Conservation (phyloP, 2,329 filamentous ascomycete genomes). For the Aspergillus novofumigatus region DNA sequence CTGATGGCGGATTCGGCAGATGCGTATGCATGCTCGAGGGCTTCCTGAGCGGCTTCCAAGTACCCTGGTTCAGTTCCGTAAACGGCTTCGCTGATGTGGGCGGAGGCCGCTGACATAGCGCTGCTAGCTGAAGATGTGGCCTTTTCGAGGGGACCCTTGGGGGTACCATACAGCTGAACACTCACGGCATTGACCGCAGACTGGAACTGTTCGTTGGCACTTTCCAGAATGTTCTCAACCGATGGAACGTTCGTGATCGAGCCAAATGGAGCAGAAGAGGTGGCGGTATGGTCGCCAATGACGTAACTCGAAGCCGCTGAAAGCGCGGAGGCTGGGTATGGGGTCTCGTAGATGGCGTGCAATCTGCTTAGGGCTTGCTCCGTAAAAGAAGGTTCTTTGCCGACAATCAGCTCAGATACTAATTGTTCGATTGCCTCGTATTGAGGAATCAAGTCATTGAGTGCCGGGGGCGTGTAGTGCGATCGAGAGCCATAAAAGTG, state of each 20-base stretch:
- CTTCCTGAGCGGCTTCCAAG: slow-evolving; percentile 50
- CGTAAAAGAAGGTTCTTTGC: slow-evolving; percentile 75
- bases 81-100: slow-evolving; percentile 50
- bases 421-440: slow-evolving; percentile 68
- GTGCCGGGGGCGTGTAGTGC: slow-evolving; percentile 60
- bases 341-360: slow-evolving; percentile 67
- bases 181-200: slow-evolving; percentile 58
- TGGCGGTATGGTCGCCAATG: slow-evolving; percentile 42
- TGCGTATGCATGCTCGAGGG: slow-evolving; percentile 51
- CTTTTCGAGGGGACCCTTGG: slow-evolving; percentile 51
- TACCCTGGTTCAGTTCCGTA: slow-evolving; percentile 53
- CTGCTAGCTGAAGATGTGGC: slow-evolving; percentile 52
- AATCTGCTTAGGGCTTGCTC: slow-evolving; percentile 74
- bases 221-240: slow-evolving; percentile 54
- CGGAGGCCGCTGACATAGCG: slow-evolving; percentile 49
- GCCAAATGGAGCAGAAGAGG: slow-evolving; percentile 29
- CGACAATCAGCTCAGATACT: slow-evolving; percentile 70
- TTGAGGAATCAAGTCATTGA: slow-evolving; percentile 57
- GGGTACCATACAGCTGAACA: slow-evolving; percentile 54
- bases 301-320: slow-evolving; percentile 53
- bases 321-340: slow-evolving; percentile 33
- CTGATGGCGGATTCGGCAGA: slow-evolving; percentile 55
- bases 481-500: slow-evolving; percentile 66
- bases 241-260: slow-evolving; percentile 52
- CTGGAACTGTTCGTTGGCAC: slow-evolving; percentile 55